Base-by-base conservation (phyloP, 306 rosid species). In the Acacia crassicarpa region DNA sequence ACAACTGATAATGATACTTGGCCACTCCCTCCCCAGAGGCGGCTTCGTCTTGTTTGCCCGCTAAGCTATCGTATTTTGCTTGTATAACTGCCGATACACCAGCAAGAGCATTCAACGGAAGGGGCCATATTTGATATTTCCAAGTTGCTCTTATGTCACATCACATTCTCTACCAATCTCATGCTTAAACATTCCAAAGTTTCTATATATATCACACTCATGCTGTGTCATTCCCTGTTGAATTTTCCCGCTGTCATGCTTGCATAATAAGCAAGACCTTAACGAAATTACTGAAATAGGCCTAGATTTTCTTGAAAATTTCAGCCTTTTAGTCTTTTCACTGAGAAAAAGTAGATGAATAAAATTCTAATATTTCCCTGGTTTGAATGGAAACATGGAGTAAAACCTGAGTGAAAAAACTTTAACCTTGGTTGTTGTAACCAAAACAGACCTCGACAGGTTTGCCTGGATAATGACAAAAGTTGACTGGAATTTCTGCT, bases 141-240 rank as follows among this genome's bases (percentile, higher is more conserved):
- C 16, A 11, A 72, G 75, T 56, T 80, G 86, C 72, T 76, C 79
- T 53, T 61, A 78, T 73, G 71, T 77, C 66, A 51, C 35, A 46
- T 77, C 81, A 67, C 32, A 35, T 51, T 54, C 58, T 53, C 46
- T 3, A 62, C 1, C 46, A 32, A 67, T 40, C 30, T 30, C 66
- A 59, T 17, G 14, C 82, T 48, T 58, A n/a, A 74, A 80, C 1
- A 32, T 58, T 20, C 46, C 40, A 20, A 11, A 9, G 19, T 20
- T 45, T 35, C 19, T 41, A 19, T 6, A 53, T 4, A 66, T 2
- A 62, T 40, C 27, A 38, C 15, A 65, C 53, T 12, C 58, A 33
- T 71, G 76, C 14, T 22, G 17, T 41, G 30, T 10, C 54, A 41
- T 44, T 40, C 35, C 53, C 19, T 5, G 30, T 22, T 22, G 32